Conservation (phyloP, 192 early-diverging fungal genomes). For the Backusella parvicylindrica region DNA sequence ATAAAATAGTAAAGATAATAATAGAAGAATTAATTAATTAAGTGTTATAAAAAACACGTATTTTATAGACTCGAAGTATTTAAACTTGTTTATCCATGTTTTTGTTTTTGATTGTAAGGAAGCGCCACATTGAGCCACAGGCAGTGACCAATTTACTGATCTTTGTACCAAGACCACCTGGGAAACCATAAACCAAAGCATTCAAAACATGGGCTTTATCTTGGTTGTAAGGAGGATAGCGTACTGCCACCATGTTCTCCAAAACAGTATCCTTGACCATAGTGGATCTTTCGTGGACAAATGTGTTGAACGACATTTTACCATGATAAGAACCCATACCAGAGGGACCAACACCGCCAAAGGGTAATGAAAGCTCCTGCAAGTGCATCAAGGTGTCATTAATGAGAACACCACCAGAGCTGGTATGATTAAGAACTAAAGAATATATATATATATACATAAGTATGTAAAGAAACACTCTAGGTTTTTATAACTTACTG, state of each 20-base stretch:
- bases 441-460: background rate
- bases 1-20: no score
- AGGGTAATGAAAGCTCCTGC: constrained; percentile 56
- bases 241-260: constrained; percentile 32
- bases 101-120: background rate
- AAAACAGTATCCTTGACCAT: constrained; percentile 38
- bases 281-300: constrained; percentile 66
- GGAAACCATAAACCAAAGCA: constrained; percentile 22
- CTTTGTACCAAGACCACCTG: constrained; percentile 2
- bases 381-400: constrained; percentile 77
- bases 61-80: background rate
- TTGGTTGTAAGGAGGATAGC: constrained; percentile 35
- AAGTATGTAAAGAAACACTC: no score
- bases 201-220: constrained; percentile 16
- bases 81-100: background rate
- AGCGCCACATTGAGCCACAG: background rate
- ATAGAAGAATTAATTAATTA: background rate
- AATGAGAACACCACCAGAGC: constrained; percentile 63
- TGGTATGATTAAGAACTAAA: constrained; percentile 40
- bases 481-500: constrained; percentile 33
- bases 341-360: constrained; percentile 78
- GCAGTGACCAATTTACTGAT: background rate
- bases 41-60: background rate
- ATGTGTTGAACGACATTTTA: constrained; percentile 63
- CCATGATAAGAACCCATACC: constrained; percentile 82